Evolutionary conservation across 2,329 filamentous ascomycete genomes (phyloP), one percentile per base, ranked within the genome.

Genomic region (Trichoderma guizhouense): DNA sequence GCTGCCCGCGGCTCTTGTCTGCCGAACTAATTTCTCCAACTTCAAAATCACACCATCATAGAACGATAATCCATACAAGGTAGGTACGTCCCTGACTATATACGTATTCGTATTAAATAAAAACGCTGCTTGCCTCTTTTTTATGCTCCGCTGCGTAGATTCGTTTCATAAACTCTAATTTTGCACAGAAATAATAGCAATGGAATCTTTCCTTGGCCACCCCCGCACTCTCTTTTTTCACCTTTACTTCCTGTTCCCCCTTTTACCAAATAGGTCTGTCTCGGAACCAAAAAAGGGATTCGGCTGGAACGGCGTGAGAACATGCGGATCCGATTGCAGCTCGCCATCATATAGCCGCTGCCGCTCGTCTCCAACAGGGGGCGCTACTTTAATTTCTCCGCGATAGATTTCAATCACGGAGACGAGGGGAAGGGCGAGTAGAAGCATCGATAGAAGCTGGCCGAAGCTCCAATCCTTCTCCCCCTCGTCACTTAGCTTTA

Each of bases 391-490:
- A 51, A 83, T 80, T 76, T 85, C 84, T 73, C 87, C 87, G 73
- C 87, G 79, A 61, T 86, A 79, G 67, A 91, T 89, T 78, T 91
- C 90, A 32, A 91, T 78, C 2, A 86, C 84, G 3, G 86, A 88
- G 3, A 92, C 83, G 18, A 91, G 76, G 1, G 89, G 89, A 75
- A 91, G 79, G n/a, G 87, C 78, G 30, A 91, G 81, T 76, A 91
- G 81, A 74, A 91, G 79, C 74, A 91, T 79, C 1, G 88, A 87
- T 32, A 92, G 80, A 71, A 91, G 79, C 79, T 90, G 88, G 0
- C 89, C 90, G 75, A 91, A 92, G 74, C 85, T 88, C 89, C 89
- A 91, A 12, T 82, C 80, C 72, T 82, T 86, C 80, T 91, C 89
- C 26, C 83, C 85, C 0, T 79, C 71, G 71, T 90, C 89, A 7